These are phyloP conservation scores for Aspergillus sp. DNA, from an alignment of 2,329 filamentous ascomycete species.

Conservation along the genomic window DNA sequence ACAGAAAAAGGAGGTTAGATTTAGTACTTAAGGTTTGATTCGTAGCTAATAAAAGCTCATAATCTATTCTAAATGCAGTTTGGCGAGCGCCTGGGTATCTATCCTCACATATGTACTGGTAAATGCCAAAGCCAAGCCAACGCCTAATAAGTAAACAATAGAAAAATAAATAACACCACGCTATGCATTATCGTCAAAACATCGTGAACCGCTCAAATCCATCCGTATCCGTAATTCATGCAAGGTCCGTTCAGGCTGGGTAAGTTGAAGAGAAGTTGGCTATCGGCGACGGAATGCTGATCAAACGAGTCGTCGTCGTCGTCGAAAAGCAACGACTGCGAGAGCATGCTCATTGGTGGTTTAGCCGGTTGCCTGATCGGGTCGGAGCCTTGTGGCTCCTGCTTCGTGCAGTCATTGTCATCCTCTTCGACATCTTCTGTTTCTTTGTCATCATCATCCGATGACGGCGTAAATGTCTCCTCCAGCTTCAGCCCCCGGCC, in stretches of 20 bases:
- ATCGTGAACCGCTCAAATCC: slow-evolving; percentile 17
- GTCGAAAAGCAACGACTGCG: slow-evolving; percentile 25
- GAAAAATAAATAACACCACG: slow-evolving; percentile 24
- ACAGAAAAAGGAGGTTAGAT: no score
- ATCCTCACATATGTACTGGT: slow-evolving; percentile 16
- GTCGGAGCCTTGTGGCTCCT: slow-evolving; percentile 7
- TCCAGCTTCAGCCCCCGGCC: slow-evolving; percentile 74
- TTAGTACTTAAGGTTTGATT: no score
- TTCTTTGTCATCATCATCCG: slow-evolving; percentile 50
- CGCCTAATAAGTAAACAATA: slow-evolving; percentile 11
- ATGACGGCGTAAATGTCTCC: slow-evolving; percentile 63
- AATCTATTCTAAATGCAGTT: no score
- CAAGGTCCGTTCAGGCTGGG: slow-evolving; percentile 18
- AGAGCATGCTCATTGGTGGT: slow-evolving; percentile 15
- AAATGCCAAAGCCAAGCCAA: slow-evolving; percentile 1
- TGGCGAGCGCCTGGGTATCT: slow-evolving; percentile 1
- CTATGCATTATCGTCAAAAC: slow-evolving; percentile 21
- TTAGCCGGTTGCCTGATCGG: slow-evolving; percentile 15
- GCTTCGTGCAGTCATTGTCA: slow-evolving; percentile 5
- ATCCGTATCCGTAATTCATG: slow-evolving; percentile 29
- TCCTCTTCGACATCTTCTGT: slow-evolving; percentile 52
- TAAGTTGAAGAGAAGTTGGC: slow-evolving; percentile 18
- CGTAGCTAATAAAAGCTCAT: no score
- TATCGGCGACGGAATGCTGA: slow-evolving; percentile 13
- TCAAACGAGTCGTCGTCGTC: slow-evolving; percentile 24